Evolutionary conservation across 1,284 basidiomycete genomes (phyloP), one percentile per base, ranked within the genome.

Genomic region (Moesziomyces aphidis): DNA sequence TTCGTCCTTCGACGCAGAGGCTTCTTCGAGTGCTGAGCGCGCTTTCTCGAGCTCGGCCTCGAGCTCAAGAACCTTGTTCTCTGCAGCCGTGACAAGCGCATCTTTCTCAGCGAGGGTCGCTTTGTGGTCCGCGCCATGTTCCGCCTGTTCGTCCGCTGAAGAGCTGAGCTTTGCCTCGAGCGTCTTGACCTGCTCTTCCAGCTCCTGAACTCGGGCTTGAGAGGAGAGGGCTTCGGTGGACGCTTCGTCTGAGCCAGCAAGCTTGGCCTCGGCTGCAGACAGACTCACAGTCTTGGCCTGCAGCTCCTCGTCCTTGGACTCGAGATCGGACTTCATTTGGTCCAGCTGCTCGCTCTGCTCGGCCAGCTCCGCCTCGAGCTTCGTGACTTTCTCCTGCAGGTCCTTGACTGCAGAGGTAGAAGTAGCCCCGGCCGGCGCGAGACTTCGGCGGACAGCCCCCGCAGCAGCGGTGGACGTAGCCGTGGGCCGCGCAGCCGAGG

Each of bases 261-360:
- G 51, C 43, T 67, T 72, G 50, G 77, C 77, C 19, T 77, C 75
- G 49, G 72, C 75, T 5, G 64, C 71, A 21, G 64, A 65, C n/a
- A 78, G 62, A 22, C 65, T 69, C 43, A 71, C 61, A 6, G 69
- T 76, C 53, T 73, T 73, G 57, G 65, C 61, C 51, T 76, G 73
- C 22, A 78, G 70, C 56, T 74, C 72, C 31, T 63, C 66, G 36
- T 77, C 75, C 52, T 77, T 75, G 47, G 65, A 51, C 51, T 77
- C 75, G 43, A 77, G 73, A 10, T 77, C 77, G 23, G 55, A 50
- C 47, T 77, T 72, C 51, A 79, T 63, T 26, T 55, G 54, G 36
- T 70, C 52, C 36, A 79, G 31, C 55, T 77, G 72, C 6, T 75
- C 77, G 54, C 61, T 66, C 26, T 71, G 68, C 42, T 77, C 67